These are phyloP conservation scores for Gardenia jasminoides DNA, from an alignment of 257 asterid genomes.

Conservation along the genomic window DNA sequence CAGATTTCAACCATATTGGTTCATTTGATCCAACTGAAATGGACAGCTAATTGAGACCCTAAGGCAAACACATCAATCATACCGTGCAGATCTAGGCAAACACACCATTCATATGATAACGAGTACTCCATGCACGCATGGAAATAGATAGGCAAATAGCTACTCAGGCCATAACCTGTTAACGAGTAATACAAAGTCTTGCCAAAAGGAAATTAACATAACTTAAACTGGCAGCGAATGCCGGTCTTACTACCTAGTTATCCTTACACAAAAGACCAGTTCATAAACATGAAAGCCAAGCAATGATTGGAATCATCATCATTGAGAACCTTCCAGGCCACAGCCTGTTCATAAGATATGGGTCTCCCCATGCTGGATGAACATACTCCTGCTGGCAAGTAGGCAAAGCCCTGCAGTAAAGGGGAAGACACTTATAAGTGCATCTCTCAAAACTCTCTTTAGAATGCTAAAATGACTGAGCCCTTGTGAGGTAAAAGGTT, in stretches of 20 bases:
- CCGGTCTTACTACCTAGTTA: constrained; percentile 4
- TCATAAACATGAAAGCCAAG: constrained; percentile 87
- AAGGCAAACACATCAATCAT: constrained; percentile 2
- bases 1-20: not conserved
- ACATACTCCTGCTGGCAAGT: constrained; percentile 75
- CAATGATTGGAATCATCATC: constrained; percentile 81
- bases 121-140: not conserved
- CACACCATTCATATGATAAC: constrained; percentile 5
- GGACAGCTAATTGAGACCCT: not conserved
- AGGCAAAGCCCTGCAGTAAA: constrained; percentile 64
- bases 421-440: not conserved
- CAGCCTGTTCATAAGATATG: constrained; percentile 74
- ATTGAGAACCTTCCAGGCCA: constrained; percentile 84
- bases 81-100: not conserved
- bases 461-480: not conserved
- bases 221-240: constrained; percentile 24
- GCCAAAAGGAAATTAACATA: constrained; percentile 33
- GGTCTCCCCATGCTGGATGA: constrained; percentile 96
- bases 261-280: constrained; percentile 77
- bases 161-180: not conserved
- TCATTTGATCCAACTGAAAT: not conserved
- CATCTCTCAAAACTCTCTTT: not conserved
- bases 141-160: constrained; percentile 2
- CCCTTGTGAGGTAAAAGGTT: not conserved
- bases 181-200: not conserved